phyloP scores from a whole-genome alignment of 2,329 filamentous ascomycete genomes.

The Annulohypoxylon truncatum region DNA sequence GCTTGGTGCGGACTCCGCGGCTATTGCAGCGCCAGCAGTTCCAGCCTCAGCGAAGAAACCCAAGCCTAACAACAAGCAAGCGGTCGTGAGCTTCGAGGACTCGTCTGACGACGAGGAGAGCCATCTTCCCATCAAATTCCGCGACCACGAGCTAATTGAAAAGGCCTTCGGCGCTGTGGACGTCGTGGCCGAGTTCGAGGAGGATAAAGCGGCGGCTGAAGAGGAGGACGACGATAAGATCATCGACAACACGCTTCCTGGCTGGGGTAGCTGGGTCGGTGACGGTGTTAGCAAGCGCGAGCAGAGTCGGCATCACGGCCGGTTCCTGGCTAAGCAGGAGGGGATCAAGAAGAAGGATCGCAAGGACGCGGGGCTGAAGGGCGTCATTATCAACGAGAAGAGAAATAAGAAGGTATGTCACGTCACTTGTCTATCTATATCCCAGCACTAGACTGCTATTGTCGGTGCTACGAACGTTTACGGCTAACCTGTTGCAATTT shows the following conservation, averaged over 20 bases:
- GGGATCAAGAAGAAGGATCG: constrained; percentile 82
- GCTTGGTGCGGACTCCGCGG: constrained; percentile 46
- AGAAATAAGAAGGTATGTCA: constrained; percentile 81
- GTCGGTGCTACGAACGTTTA: constrained; percentile 17
- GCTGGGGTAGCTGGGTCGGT: constrained; percentile 94
- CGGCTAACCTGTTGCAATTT: constrained; percentile 28
- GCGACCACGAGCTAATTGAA: constrained; percentile 76
- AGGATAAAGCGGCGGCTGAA: constrained; percentile 78
- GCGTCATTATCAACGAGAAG: constrained; percentile 94
- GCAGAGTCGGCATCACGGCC: constrained; percentile 70
- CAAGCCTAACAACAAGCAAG: constrained; percentile 48
- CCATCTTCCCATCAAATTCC: constrained; percentile 68
- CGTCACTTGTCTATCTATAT: neutral
- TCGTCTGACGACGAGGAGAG: constrained; percentile 62
- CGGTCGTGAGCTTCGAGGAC: constrained; percentile 49
- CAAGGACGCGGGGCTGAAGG: constrained; percentile 83
- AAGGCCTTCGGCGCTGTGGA: constrained; percentile 90
- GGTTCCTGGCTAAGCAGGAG: constrained; percentile 73
- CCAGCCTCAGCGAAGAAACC: constrained; percentile 39
- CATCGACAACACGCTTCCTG: constrained; percentile 85
- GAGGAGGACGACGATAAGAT: constrained; percentile 85
- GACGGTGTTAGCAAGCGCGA: constrained; percentile 80
- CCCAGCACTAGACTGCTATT: neutral
- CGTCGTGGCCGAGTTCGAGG: constrained; percentile 81
- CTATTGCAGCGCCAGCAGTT: constrained; percentile 39